Base-by-base conservation (phyloP, 495 filamentous ascomycete species). In the Wilcoxina mikolae region DNA sequence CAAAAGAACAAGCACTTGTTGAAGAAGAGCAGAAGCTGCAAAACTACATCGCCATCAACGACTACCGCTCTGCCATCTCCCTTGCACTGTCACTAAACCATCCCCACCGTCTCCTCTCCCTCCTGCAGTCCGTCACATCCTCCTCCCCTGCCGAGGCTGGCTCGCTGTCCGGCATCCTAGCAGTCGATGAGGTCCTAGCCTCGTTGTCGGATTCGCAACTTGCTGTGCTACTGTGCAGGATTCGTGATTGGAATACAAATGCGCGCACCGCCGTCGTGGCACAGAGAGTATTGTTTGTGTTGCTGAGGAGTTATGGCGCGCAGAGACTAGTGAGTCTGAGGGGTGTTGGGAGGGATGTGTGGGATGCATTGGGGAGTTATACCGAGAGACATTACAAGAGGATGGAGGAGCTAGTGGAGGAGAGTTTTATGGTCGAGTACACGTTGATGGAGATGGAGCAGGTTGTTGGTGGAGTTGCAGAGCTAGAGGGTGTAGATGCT, bases 231-330 rank as follows among this genome's bases (percentile, higher is more conserved):
- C 75, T 99, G 7, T 70, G 84, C 18, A 72, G 91, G 31, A 65
- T 95, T 43, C 73, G 93, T 25, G 90, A 96, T 69, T 96, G 91
- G 91, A 96, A 96, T 65, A 93, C 91, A 17, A 95, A 94, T 57
- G 89, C 85, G 0, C 74, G 85, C 54, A 91, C 84, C n/a, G 80
- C 87, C 7, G 74, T 76, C 1, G 79, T 95, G 25, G 82, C 91
- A 4, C 91, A 99, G 70, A 76, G 82, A 43, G 79, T 96, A n/a
- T 69, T 99, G 41, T 80, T 76, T 68, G 78, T 81, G 15, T 63
- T 99, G 11, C 80, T 95, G 54, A 78, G 79, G 55, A 80, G 76
- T 41, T 88, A 94, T 64, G 82, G 84, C 15, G 81, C 81, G 17
- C 75, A 76, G 28, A 76, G 83, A 31, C 74, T 96, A 47, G 76